These are phyloP conservation scores for Dictyostelium brefeldianum DNA, from an alignment of 78 protist species.

Conservation along the genomic window DNA sequence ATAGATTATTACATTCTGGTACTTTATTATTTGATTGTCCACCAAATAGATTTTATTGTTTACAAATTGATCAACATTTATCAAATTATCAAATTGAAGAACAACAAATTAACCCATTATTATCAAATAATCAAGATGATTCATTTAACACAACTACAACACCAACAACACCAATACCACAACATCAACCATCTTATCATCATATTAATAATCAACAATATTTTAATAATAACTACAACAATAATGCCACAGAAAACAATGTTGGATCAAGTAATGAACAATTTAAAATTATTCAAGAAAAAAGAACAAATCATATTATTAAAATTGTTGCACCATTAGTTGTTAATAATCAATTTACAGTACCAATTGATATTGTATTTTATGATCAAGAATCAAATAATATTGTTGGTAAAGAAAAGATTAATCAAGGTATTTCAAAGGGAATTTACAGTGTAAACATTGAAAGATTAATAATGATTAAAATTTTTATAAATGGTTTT, in stretches of 20 bases:
- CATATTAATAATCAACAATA: constrained; percentile 6
- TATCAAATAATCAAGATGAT: neutral
- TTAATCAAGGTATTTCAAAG: neutral
- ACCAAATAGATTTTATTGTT: constrained; percentile 20
- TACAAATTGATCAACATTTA: constrained; percentile 45
- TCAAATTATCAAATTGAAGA: constrained; percentile 17
- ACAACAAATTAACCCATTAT: constrained; percentile 3
- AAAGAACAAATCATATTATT: constrained; percentile 43
- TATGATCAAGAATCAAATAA: constrained; percentile 13
- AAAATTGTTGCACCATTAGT: constrained; percentile 54
- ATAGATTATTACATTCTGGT: neutral
- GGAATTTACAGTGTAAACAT: constrained; percentile 24
- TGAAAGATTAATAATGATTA: constrained; percentile 25
- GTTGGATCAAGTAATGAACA: neutral
- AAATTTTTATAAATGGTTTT: neutral
- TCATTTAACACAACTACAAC: too few species aligned
- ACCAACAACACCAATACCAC: neutral
- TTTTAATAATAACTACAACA: neutral
- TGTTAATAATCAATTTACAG: constrained; percentile 13
- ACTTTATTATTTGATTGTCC: constrained; percentile 33
- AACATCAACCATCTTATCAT: constrained; percentile 13
- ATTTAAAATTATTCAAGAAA: neutral
- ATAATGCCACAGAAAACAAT: neutral
- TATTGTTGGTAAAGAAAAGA: neutral
- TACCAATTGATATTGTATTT: neutral